Evolutionary conservation across 257 asterid species (phyloP).

Genomic region (Salvia hispanica): DNA sequence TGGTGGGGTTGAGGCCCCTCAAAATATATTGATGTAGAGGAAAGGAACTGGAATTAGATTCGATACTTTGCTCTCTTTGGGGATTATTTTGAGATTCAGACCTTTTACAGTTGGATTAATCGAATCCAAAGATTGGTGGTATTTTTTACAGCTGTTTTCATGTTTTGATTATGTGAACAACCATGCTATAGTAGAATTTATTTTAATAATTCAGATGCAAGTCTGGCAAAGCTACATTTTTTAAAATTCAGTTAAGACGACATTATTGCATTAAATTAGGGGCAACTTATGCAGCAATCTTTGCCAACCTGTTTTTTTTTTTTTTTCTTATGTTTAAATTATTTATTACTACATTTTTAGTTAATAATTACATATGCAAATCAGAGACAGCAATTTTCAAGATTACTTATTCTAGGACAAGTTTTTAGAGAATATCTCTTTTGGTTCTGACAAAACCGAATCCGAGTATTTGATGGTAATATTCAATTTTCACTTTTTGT

Average conservation of each 20-base stretch:
- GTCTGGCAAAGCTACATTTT: conserved; percentile 13
- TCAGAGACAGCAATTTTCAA: conserved; percentile 9
- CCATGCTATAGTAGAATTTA: background rate
- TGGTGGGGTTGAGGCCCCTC: background rate
- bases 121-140: background rate
- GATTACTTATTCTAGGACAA: background rate
- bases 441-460: background rate
- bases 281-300: conserved; percentile 8
- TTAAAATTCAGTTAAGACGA: conserved; percentile 9
- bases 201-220: conserved; percentile 18
- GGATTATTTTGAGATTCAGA: too few relatives aligned
- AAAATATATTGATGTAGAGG: background rate
- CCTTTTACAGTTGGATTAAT: background rate
- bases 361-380: background rate
- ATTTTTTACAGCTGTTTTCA: background rate
- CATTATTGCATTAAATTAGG: background rate
- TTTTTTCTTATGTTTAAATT: background rate
- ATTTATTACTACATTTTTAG: too few relatives aligned
- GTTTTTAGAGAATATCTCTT: background rate
- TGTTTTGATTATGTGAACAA: background rate
- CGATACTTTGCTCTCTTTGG: background rate
- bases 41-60: conserved; percentile 10
- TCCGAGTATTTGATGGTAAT: background rate
- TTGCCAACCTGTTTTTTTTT: conserved; percentile 31
- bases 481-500: background rate